Evolutionary conservation across 306 rosid genomes (phyloP), one percentile per base, ranked within the genome.

Genomic region (Quercus agrifolia): DNA sequence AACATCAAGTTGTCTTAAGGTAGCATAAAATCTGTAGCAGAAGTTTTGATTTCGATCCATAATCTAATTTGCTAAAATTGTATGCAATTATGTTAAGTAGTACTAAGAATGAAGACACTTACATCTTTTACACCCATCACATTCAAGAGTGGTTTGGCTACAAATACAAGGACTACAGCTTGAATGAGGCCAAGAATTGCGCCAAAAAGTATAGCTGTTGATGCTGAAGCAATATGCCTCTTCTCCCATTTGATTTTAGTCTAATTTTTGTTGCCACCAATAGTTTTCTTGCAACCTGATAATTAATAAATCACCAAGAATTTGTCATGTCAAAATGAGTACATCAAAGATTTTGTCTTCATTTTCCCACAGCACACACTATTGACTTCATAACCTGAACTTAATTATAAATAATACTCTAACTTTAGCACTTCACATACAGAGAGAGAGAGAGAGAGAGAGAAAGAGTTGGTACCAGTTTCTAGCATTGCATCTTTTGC

Each of bases 131-230:
- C 85, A 52, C 99, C 99, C 98, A 95, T 95, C n/a, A 88, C 89
- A 49, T 88, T 85, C 83, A 95, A 81, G 51, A 95, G 88, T 84
- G 87, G 85, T 77, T 81, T 91, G 78, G 99, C 92, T 28, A 85
- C 88, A 71, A 90, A 83, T 71, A 89, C 56, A 74, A 95, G 98
- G n/a, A 87, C 82, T 75, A 85, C 76, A 46, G 97, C 92, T 87
- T 95, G 99, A 56, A 93, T 41, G 18, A 93, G 90, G 49, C 99
- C 99, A 54, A 93, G 93, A 41, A 90, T 76, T 69, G 86, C 30
- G 30, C 98, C 99, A 74, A 95, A 92, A 49, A 93, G 90, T 71
- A 95, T 84, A n/a, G 99, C 98, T 25, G 99, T 92, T 56, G 99
- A 86, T 44, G 99, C 99, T 54, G 99, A 91, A 66, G 98, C 98